phyloP scores from a whole-genome alignment of 2,329 filamentous ascomycete genomes.

The Hymenoscyphus occultus region DNA sequence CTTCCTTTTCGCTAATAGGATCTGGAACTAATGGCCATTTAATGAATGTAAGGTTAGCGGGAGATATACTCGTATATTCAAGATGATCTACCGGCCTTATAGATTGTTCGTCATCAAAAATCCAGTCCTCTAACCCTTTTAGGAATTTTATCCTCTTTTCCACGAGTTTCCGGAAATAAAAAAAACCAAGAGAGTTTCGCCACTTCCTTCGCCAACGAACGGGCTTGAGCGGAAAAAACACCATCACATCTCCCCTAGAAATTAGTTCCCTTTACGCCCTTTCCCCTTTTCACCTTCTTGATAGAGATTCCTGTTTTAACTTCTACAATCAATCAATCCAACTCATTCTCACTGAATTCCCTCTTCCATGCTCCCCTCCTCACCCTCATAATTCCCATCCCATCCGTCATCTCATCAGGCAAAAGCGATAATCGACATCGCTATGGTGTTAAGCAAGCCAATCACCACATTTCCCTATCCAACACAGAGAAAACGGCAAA shows the following conservation, averaged over 20 bases:
- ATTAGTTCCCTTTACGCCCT: neutral
- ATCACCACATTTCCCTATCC: too few relatives aligned
- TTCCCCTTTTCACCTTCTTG: neutral
- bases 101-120: neutral
- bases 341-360: too few relatives aligned
- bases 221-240: neutral
- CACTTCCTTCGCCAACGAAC: neutral
- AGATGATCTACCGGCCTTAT: neutral
- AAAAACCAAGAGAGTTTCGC: neutral
- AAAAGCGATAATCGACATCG: too few relatives aligned
- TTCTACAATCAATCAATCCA: too few relatives aligned
- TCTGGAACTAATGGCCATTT: neutral
- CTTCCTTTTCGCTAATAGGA: neutral
- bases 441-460: too few relatives aligned
- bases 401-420: too few relatives aligned
- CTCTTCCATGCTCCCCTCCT: too few relatives aligned
- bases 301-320: too few relatives aligned
- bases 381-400: too few relatives aligned
- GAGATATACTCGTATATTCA: too few relatives aligned
- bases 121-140: neutral
- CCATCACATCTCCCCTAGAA: neutral
- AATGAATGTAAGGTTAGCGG: neutral
- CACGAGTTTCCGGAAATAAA: neutral
- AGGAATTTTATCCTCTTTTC: neutral
- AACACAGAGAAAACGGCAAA: too few relatives aligned